These are phyloP conservation scores for Fusarium decemcellulare DNA, from an alignment of 2,329 filamentous ascomycete species.

Conservation along the genomic window DNA sequence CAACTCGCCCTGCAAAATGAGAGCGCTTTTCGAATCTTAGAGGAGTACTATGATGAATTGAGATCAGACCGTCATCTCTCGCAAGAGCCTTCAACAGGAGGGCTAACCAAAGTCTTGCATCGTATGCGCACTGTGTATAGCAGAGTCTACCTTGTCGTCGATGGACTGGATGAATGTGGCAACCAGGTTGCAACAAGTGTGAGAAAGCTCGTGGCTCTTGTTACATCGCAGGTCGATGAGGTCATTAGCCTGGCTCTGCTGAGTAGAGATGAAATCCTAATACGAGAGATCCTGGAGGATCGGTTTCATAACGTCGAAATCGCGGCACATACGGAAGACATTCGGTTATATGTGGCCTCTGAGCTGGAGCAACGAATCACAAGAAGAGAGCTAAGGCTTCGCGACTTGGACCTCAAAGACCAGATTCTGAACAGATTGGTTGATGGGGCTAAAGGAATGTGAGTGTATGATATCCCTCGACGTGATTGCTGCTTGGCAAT, in stretches of 20 bases:
- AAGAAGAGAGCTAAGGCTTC: background rate
- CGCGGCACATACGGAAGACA: slow-evolving; percentile 23
- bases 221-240: background rate
- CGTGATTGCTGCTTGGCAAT: too few species aligned
- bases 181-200: background rate
- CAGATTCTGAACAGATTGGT: background rate
- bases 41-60: slow-evolving; percentile 6
- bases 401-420: background rate
- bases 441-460: slow-evolving; percentile 16
- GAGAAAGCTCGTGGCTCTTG: background rate
- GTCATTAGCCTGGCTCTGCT: slow-evolving; percentile 13
- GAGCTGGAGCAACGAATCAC: slow-evolving; percentile 13
- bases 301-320: slow-evolving; percentile 13
- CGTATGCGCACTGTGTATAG: background rate
- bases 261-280: slow-evolving; percentile 18
- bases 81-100: background rate
- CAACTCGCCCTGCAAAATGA: slow-evolving; percentile 18
- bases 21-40: background rate
- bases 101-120: background rate
- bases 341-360: slow-evolving; percentile 8
- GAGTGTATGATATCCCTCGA: too few species aligned
- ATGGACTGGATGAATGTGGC: slow-evolving; percentile 2
- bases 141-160: background rate
- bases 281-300: background rate
- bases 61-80: background rate